These are phyloP conservation scores for Ambrosia trifida DNA, from an alignment of 129 eudicot genomes.

Conservation along the genomic window DNA sequence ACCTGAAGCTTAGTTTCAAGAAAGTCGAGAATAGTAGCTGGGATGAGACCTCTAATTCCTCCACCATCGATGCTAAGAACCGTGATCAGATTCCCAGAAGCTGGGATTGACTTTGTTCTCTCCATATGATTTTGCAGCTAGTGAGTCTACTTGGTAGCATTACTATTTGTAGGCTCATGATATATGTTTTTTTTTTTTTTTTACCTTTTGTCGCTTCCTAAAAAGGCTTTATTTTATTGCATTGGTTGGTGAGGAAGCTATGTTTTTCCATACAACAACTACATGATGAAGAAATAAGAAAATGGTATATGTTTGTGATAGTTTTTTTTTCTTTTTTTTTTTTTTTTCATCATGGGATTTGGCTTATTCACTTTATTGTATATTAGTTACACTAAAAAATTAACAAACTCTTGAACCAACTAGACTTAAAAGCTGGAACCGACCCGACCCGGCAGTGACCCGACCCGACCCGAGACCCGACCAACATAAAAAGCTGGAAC, in stretches of 20 bases:
- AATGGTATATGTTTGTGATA: no score
- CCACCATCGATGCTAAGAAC: conserved; percentile 45
- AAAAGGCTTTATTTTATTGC: conserved; percentile 12
- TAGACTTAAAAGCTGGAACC: no score
- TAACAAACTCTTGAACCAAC: no score
- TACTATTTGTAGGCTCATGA: conserved; percentile 11
- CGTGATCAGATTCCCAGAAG: conserved; percentile 26
- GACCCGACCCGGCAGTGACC: no score
- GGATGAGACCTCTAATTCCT: conserved; percentile 42
- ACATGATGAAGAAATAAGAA: neutral
- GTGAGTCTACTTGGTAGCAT: neutral
- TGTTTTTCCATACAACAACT: conserved; percentile 7
- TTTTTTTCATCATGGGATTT: no score
- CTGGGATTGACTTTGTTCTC: conserved; percentile 33
- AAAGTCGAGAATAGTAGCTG: conserved; percentile 31
- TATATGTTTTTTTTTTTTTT: neutral
- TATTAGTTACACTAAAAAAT: no score
- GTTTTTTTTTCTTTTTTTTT: no score
- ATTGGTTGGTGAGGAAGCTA: conserved; percentile 11
- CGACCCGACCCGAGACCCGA: no score
- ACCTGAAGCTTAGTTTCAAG: conserved; percentile 36
- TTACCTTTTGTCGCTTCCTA: conserved; percentile 10
- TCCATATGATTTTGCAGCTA: conserved; percentile 15
- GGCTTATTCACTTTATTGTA: no score
- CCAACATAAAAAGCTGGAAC: no score